These are phyloP conservation scores for Somion occarium DNA, from an alignment of 1,284 basidiomycete species.

Conservation along the genomic window DNA sequence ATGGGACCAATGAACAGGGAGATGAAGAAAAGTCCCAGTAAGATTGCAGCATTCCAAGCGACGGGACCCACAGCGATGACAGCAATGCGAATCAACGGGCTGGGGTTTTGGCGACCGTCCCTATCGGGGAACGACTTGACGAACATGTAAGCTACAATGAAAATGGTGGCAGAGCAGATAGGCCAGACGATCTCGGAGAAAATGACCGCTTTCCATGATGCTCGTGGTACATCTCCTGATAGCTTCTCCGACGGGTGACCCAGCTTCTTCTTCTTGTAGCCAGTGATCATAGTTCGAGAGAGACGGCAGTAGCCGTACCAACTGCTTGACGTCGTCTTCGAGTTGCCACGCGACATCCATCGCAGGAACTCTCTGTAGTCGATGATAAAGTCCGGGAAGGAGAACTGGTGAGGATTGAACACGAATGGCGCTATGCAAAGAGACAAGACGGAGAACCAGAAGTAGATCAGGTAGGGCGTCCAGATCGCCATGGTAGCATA, in stretches of 20 bases:
- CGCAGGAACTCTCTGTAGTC: slow-evolving; percentile 96
- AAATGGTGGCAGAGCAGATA: slow-evolving; percentile 70
- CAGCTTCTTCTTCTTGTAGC: slow-evolving; percentile 97
- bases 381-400: slow-evolving; percentile 92
- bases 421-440: slow-evolving; percentile 93
- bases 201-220: slow-evolving; percentile 81
- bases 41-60: slow-evolving; percentile 91
- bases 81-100: slow-evolving; percentile 85
- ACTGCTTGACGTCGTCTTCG: slow-evolving; percentile 90
- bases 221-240: slow-evolving; percentile 87
- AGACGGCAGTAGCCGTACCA: slow-evolving; percentile 98
- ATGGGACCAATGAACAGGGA: slow-evolving; percentile 92
- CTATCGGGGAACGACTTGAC: slow-evolving; percentile 80
- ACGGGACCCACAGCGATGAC: slow-evolving; percentile 92
- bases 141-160: slow-evolving; percentile 88
- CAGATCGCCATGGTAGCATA: slow-evolving; percentile 89
- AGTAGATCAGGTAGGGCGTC: slow-evolving; percentile 94
- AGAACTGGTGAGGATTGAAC: slow-evolving; percentile 98
- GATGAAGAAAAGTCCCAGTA: slow-evolving; percentile 85
- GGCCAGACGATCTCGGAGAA: slow-evolving; percentile 87
- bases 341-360: slow-evolving; percentile 98
- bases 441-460: slow-evolving; percentile 92
- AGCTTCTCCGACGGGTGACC: slow-evolving; percentile 95
- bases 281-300: slow-evolving; percentile 93
- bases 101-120: slow-evolving; percentile 61